Base-by-base conservation (phyloP, 305 asterid genomes). In the Fraxinus baroniana region DNA sequence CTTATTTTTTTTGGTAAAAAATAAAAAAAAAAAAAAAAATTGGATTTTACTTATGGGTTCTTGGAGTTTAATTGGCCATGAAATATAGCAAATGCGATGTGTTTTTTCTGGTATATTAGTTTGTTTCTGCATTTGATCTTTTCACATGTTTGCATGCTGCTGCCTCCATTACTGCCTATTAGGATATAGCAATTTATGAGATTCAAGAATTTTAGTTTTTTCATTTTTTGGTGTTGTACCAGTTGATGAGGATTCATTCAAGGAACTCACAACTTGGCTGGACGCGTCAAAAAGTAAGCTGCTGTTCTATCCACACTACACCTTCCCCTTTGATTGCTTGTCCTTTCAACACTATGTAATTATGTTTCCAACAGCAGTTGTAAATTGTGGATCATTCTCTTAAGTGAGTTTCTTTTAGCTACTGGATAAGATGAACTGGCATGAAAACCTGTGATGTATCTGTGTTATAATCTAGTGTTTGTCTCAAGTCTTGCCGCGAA, bases 201-300 rank as follows among this genome's bases (percentile, higher is more conserved):
- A 77, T 22, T 68, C 28, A 76, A 52, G 36, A 55, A 80, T 46
- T 18, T 18, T 26, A 62, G 70, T 44, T 44, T 44, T 44, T 41
- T 41, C 52, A 7, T 85, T 71, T 52, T 83, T 70, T 82, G 66
- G 17, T 49, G 18, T 82, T 87, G 72, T 84, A 81, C 82, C 94
- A 95, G 99, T 87, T 95, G 79, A 83, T 94, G 86, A 91, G 98
- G 87, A 91, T 94, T 86, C 98, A 94, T 89, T 90, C 96, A 85
- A 93, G 98, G 88, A 92, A 88, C 90, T 78, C 92, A 73, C 94
- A 87, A 83, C 80, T 89, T 73, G 89, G 94, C 76, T 95, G 99
- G 97, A 94, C 97, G 83, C 98, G 99, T 68, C 98, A 95, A 87
- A 95, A 95, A 91, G 99, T 93, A 90, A 84, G 91, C 84, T 82